Base-by-base conservation (phyloP, 2,329 filamentous ascomycete genomes). In the Penicillium glabrum region DNA sequence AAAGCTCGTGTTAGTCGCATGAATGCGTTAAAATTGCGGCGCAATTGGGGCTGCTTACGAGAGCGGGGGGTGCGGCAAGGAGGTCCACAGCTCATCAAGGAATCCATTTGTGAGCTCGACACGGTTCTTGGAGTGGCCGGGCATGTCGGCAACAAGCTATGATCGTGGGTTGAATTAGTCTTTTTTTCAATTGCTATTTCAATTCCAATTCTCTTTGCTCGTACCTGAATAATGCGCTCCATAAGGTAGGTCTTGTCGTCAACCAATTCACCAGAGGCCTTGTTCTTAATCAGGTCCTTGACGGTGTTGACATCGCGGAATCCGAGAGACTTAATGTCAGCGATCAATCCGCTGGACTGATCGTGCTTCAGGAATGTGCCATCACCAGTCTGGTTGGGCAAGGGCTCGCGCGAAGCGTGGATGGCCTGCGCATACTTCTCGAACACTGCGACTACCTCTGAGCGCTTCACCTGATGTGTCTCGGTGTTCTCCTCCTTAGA, bases 241-340 rank as follows among this genome's bases (percentile, higher is more conserved):
- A 91, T 90, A 45, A 91, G 78, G 80, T 90, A 89, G 1, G 86
- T 89, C 75, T 89, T 89, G 76, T 93, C 90, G 65, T 93, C 87
- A 5, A 85, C 74, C 11, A 87, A 78, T 47, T 84, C 81, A 1
- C 88, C 86, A 63, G 84, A 87, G 31, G 86, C 72, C 72, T 90
- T 86, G 59, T 77, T 80, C 53, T 83, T 81, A 56, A 90, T 76
- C 37, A 91, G 75, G 5, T 83, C 79, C 45, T 83, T 72, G 19
- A 91, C 75, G 0, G 88, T 90, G 65, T 83, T 82, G 45, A 89
- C 69, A 62, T 91, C 88, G 79, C 73, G 66, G 37, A 73, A 79
- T 57, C 61, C 81, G 71, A 91, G 71, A 5, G 81, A 74, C 60
- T 79, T 84, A 48, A 90, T 62, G 64, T 90, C 88, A 48, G 82